Evolutionary conservation across 768 basidiomycete species (phyloP).

Genomic region (Coprinopsis sp.): DNA sequence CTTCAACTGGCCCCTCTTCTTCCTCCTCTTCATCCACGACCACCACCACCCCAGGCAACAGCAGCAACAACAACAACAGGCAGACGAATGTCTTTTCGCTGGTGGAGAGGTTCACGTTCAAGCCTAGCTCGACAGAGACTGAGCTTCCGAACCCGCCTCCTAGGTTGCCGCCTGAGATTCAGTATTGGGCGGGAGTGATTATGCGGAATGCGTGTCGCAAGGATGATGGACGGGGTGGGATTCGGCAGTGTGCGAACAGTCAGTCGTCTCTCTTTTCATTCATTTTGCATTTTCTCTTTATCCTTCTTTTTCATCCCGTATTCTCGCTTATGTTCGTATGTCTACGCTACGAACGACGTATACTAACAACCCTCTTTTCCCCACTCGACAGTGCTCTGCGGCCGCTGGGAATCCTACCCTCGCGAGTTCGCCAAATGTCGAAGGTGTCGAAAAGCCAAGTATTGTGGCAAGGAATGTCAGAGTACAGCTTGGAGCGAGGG

Average conservation of each 20-base stretch:
- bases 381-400: slow-evolving; percentile 71
- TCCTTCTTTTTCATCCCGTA: neutral
- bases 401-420: slow-evolving; percentile 88
- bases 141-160: slow-evolving; percentile 65
- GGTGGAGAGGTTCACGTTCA: slow-evolving; percentile 94
- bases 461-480: slow-evolving; percentile 97
- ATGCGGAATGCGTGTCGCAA: slow-evolving; percentile 99
- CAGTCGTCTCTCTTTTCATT: too few relatives aligned
- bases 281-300: too few relatives aligned
- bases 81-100: slow-evolving; percentile 94
- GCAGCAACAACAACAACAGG: slow-evolving; percentile 33
- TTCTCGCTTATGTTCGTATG: too few relatives aligned
- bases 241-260: slow-evolving; percentile 97
- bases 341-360: neutral
- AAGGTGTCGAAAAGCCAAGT: slow-evolving; percentile 95
- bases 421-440: slow-evolving; percentile 97
- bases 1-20: neutral
- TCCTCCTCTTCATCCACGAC: slow-evolving; percentile 7
- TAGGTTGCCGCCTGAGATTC: slow-evolving; percentile 81
- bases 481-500: slow-evolving; percentile 96
- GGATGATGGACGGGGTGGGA: slow-evolving; percentile 89
- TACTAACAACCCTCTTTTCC: neutral
- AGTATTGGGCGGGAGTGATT: slow-evolving; percentile 99
- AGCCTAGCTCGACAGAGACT: slow-evolving; percentile 78
- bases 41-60: slow-evolving; percentile 2